phyloP scores from a whole-genome alignment of 2,329 filamentous ascomycete genomes.

The Sporothrix curviconia region DNA sequence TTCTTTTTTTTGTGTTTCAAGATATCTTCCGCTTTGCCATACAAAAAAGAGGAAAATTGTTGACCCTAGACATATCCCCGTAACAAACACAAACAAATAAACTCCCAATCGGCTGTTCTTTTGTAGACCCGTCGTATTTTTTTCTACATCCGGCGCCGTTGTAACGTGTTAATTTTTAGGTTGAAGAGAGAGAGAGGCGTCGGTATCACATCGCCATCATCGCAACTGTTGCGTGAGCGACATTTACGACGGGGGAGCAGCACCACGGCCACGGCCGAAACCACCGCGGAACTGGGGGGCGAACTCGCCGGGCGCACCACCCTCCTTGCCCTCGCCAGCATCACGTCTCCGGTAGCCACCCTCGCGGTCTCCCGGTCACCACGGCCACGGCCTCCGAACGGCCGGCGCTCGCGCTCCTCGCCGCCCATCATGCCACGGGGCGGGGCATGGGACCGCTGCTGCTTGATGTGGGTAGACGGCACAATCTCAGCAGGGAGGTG shows the following conservation, averaged over 20 bases:
- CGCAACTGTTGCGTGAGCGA: slow-evolving; percentile 17
- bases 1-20: slow-evolving; percentile 12
- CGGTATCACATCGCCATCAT: slow-evolving; percentile 7
- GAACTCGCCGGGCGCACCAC: slow-evolving; percentile 85
- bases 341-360: slow-evolving; percentile 91
- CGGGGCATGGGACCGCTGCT: slow-evolving; percentile 96
- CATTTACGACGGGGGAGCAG: slow-evolving; percentile 59
- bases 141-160: slow-evolving; percentile 11
- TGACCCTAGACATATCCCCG: slow-evolving; percentile 14
- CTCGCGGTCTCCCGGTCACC: slow-evolving; percentile 74
- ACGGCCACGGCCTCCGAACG: slow-evolving; percentile 72
- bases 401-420: slow-evolving; percentile 71
- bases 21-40: slow-evolving; percentile 11
- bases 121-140: slow-evolving; percentile 5
- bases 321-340: slow-evolving; percentile 81
- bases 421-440: slow-evolving; percentile 98
- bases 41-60: slow-evolving; percentile 12
- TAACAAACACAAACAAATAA: slow-evolving; percentile 18
- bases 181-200: slow-evolving; percentile 8
- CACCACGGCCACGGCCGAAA: slow-evolving; percentile 81
- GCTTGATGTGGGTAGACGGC: slow-evolving; percentile 99
- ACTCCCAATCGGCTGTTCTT: slow-evolving; percentile 16
- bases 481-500: slow-evolving; percentile 99
- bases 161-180: slow-evolving; percentile 4
- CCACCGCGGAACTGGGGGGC: slow-evolving; percentile 89